Percentiles rank a stretch among this genome's conserved stretches.
phyloP scores from a whole-genome alignment of 2,329 filamentous ascomycete species.

The Curvularia verruculosa region DNA sequence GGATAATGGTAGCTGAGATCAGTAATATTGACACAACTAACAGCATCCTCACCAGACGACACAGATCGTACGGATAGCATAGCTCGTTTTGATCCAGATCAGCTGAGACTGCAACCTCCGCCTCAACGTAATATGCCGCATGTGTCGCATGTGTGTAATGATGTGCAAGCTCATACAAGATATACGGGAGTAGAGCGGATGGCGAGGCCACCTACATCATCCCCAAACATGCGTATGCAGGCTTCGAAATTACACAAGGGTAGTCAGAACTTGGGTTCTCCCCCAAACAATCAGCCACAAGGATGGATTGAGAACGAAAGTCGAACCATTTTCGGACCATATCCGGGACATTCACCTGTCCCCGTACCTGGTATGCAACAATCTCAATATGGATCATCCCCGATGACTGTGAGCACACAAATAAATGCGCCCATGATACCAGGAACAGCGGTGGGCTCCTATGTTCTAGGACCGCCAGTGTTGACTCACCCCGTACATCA shows the following conservation, averaged over 20 bases:
- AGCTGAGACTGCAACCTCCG: not conserved
- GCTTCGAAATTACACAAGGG: slow-evolving; percentile 18
- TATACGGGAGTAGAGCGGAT: slow-evolving; percentile 3
- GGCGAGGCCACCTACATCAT: slow-evolving; percentile 4
- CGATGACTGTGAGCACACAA: slow-evolving; percentile 21
- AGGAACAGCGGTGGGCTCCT: slow-evolving; percentile 17
- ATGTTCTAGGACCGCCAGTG: slow-evolving; percentile 18
- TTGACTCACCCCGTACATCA: slow-evolving; percentile 18
- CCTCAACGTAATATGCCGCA: slow-evolving; percentile 2
- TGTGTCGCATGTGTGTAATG: slow-evolving; percentile 2
- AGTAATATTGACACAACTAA: slow-evolving; percentile 16
- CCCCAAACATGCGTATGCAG: slow-evolving; percentile 13
- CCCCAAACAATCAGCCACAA: slow-evolving; percentile 13
- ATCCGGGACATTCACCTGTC: slow-evolving; percentile 22
- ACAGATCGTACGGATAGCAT: not conserved
- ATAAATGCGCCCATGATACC: slow-evolving; percentile 13
- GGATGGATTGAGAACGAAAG: slow-evolving; percentile 30
- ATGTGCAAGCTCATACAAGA: slow-evolving; percentile 6
- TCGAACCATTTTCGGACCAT: slow-evolving; percentile 20
- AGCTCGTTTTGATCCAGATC: slow-evolving; percentile 1
- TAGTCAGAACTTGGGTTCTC: slow-evolving; percentile 20
- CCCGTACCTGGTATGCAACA: slow-evolving; percentile 19
- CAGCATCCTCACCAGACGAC: slow-evolving; percentile 12
- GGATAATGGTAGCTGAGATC: slow-evolving; percentile 1
- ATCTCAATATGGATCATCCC: slow-evolving; percentile 19